Evolutionary conservation across 2,329 filamentous ascomycete genomes (phyloP), one percentile per base, ranked within the genome.

Genomic region (Rutstroemia sp.): DNA sequence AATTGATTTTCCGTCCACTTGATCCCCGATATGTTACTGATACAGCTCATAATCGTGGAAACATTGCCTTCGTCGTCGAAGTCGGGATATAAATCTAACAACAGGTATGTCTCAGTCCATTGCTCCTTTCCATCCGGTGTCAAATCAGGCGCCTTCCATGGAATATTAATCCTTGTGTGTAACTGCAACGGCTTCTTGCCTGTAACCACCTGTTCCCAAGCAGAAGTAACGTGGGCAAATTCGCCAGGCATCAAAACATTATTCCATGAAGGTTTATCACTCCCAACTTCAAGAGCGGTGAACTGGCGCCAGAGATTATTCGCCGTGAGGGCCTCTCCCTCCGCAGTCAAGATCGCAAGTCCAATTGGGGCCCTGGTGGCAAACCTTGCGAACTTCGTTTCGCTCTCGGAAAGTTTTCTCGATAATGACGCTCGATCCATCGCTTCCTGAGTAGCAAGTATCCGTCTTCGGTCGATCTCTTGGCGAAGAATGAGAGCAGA

Each of bases 21-120:
- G 68, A 94, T 88, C 53, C 87, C 82, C 19, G 87, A 90, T 61
- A 95, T 95, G 66, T 95, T 89, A 0, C 89, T 92, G 52, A 95
- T 86, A 66, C 84, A 88, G 51, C 87, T 88, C 63, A 92, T 91
- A 2, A 91, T 85, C 59, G 84, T 83, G 72, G 89, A 89, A 51
- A 91, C 76, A 27, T 75, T 73, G 3, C 86, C 86, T 25, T 81
- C 73, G 59, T 86, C 78, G 80, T 86, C 63, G 92, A 87, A 0
- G 87, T 87, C 62, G 87, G 90, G 0, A 86, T 87, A 55, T 81
- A 88, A 76, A 91, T 86, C 30, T 91, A 71, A 0, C 87, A 87
- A 88, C 88, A 92, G 0, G 86, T 89, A 60, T 89, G 85, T 50
- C 82, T 75, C 59, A 77, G 78, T 30, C 80, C 80, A 58, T 81